Evolutionary conservation across 1,284 basidiomycete species (phyloP).

Genomic region (Ustilago esculenta): DNA sequence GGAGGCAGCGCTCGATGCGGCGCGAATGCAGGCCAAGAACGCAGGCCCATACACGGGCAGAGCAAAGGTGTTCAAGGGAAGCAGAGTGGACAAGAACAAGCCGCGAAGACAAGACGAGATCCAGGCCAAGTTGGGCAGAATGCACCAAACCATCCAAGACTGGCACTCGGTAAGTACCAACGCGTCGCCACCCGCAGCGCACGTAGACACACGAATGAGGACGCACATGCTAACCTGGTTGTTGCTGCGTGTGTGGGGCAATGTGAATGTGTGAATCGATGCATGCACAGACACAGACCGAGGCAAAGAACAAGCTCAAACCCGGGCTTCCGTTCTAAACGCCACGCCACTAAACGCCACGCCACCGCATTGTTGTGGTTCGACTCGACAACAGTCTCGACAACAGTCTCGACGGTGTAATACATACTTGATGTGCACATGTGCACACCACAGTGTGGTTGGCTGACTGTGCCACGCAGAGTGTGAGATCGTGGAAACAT

Average conservation of each 20-base stretch:
- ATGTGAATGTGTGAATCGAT: no score
- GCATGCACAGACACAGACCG: slow-evolving; percentile 10
- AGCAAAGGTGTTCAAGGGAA: slow-evolving; percentile 52
- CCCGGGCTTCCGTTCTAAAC: slow-evolving; percentile 40
- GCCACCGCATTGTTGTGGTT: no score
- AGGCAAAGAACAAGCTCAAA: slow-evolving; percentile 40
- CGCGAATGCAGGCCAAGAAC: slow-evolving; percentile 13
- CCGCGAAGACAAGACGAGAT: slow-evolving; percentile 18
- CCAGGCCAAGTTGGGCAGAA: slow-evolving; percentile 23
- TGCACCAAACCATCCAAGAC: slow-evolving; percentile 42
- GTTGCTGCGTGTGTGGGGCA: no score
- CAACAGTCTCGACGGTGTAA: neutral
- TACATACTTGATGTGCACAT: no score
- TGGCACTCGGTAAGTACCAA: slow-evolving; percentile 51
- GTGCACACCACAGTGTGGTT: no score
- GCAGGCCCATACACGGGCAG: slow-evolving; percentile 54
- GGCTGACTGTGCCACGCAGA: no score
- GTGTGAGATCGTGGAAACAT: no score
- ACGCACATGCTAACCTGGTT: neutral
- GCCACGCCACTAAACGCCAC: no score
- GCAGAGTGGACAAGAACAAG: slow-evolving; percentile 41
- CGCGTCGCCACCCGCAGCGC: no score
- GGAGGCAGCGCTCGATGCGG: slow-evolving; percentile 23
- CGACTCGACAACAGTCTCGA: neutral
- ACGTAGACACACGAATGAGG: no score